Base-by-base conservation (phyloP, 73 alveolate genomes). In the Durusdinium trenchii region DNA sequence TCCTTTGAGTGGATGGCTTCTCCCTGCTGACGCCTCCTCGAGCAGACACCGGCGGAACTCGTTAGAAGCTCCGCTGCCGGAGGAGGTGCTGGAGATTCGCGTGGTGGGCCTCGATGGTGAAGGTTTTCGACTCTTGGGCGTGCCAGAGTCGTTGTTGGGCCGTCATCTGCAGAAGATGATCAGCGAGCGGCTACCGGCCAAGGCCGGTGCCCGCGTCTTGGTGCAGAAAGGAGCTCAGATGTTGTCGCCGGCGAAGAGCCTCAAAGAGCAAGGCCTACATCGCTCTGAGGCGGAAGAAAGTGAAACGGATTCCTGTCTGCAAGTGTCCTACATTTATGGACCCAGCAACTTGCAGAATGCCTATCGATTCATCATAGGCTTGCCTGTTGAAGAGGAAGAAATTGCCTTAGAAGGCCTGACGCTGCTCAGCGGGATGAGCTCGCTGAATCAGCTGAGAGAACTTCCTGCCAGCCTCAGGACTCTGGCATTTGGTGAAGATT, bases 381-480 rank as follows among this genome's bases (percentile, higher is more conserved):
- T 43, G 57, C 60, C 54, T 6, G 9, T 36, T 43, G 28, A 35
- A 76, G 86, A 76, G 60, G 86, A 57, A 20, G 86, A 40, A 76
- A 43, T 76, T 43, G 86, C 86, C 5, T 76, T 76, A 57, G 86
- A 76, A 43, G 86, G 86, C 18, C 16, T 76, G 86, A 76, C 86
- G 18, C 54, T 18, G 42, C 9, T 76, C 38, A n/a, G 40, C 16
- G 86, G 86, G 26, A 9, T 38, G 18, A 76, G 60, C 50, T 76
- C 86, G 10, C 40, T 18, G 35, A 1, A 43, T 6, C 18, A 40
- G 40, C 60, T 76, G n/a, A 3, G 45, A 1, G 60, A 76, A 43
- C 86, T 76, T 76, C 86, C 86, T 3, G 42, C 3, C 3, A 76
- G 60, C 54, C 86, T 76, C 18, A 51, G 7, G 4, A 76, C 40